A percentile compares a stretch with the other conserved stretches of the same genome.
These are phyloP conservation scores for Akanthomyces muscarius DNA, from an alignment of 2,329 filamentous ascomycete species.

Conservation along the genomic window DNA sequence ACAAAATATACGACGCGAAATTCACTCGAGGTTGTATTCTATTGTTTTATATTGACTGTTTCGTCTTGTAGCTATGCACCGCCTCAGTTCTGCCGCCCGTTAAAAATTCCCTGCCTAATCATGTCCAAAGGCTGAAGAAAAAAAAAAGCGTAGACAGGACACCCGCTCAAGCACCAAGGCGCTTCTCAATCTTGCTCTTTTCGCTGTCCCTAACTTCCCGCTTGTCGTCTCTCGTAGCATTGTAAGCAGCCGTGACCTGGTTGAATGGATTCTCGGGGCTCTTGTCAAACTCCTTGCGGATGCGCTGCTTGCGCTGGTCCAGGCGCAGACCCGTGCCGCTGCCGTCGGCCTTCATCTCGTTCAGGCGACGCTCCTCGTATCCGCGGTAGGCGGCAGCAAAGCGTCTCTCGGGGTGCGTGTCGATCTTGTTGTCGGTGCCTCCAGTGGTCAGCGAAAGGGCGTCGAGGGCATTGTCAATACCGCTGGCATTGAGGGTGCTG, in stretches of 20 bases:
- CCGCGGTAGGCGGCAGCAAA: slow-evolving; percentile 81
- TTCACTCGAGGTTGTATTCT: not conserved
- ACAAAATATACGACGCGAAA: not conserved
- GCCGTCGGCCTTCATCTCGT: slow-evolving; percentile 82
- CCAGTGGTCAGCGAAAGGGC: slow-evolving; percentile 65
- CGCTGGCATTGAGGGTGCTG: slow-evolving; percentile 70
- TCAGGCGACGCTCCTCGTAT: slow-evolving; percentile 75
- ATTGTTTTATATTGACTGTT: not conserved
- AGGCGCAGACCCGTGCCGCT: slow-evolving; percentile 67
- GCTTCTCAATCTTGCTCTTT: slow-evolving; percentile 68
- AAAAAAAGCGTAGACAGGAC: not conserved
- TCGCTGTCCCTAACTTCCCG: slow-evolving; percentile 61
- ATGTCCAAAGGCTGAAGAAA: not conserved
- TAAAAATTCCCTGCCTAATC: not conserved
- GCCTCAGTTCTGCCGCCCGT: not conserved
- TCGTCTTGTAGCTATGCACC: not conserved
- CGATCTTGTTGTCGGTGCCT: slow-evolving; percentile 63
- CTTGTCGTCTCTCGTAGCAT: slow-evolving; percentile 75
- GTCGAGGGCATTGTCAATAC: slow-evolving; percentile 92
- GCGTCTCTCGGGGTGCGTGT: slow-evolving; percentile 81
- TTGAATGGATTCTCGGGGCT: slow-evolving; percentile 95
- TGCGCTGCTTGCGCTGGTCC: slow-evolving; percentile 79
- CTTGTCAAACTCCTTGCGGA: slow-evolving; percentile 91
- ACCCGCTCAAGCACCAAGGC: slow-evolving; percentile 44
- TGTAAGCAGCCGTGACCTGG: slow-evolving; percentile 71